These are phyloP conservation scores for Thermoascus crustaceus DNA, from an alignment of 2,329 filamentous ascomycete genomes.

Conservation along the genomic window DNA sequence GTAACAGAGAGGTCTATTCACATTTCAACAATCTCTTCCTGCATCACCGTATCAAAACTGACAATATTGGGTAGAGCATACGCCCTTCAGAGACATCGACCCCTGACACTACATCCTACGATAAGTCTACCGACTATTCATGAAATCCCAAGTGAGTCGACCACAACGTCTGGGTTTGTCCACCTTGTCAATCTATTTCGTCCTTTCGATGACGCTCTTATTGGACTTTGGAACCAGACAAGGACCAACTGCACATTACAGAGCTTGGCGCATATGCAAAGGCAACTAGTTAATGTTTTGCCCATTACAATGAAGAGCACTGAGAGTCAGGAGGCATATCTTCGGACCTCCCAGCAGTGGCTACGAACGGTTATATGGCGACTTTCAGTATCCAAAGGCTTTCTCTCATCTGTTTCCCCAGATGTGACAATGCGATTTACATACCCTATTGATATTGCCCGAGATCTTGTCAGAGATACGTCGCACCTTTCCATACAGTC, in stretches of 20 bases:
- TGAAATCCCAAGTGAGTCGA: conserved; percentile 44
- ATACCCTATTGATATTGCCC: conserved; percentile 53
- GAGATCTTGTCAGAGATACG: conserved; percentile 55
- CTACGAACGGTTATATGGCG: not conserved
- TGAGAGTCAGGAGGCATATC: not conserved
- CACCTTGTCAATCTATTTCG: conserved; percentile 44
- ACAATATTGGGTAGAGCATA: conserved; percentile 45
- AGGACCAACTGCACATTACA: conserved; percentile 49
- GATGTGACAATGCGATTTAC: conserved; percentile 53
- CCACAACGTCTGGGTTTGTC: not conserved
- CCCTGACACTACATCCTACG: conserved; percentile 57
- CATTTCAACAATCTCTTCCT: not conserved
- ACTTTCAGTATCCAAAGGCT: not conserved
- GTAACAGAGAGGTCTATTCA: conserved; percentile 42
- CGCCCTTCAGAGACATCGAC: conserved; percentile 57
- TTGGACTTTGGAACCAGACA: conserved; percentile 60
- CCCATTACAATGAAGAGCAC: not conserved
- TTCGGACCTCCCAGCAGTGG: not conserved
- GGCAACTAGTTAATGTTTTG: conserved; percentile 35
- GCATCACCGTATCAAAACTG: not conserved
- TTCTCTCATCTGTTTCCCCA: conserved; percentile 47
- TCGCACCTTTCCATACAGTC: conserved; percentile 61
- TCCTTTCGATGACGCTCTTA: conserved; percentile 58
- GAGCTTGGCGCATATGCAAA: conserved; percentile 52
- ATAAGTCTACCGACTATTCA: conserved; percentile 51